Percentiles rank a stretch among this genome's conserved stretches.
Conservation (phyloP, 495 filamentous ascomycete species). For the Amphirosellinia nigrospora region DNA sequence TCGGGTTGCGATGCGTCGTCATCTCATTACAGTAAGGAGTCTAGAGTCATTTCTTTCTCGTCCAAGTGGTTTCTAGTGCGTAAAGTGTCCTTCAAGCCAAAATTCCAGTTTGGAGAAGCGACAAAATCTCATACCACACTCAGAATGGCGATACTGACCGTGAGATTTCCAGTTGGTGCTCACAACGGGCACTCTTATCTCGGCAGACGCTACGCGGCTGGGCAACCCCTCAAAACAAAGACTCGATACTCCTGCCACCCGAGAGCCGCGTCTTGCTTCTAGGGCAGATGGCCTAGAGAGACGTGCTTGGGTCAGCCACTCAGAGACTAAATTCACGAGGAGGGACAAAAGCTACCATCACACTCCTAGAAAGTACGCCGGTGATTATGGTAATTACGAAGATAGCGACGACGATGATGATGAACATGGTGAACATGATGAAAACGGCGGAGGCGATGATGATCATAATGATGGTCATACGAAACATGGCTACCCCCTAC, state of each 20-base stretch:
- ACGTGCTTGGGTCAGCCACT: not conserved
- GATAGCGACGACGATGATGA: not conserved
- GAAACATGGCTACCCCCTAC: not conserved
- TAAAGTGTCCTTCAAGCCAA: not conserved
- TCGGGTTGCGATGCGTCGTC: constrained; percentile 8
- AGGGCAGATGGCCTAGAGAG: not conserved
- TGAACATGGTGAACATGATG: not conserved
- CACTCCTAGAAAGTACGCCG: not conserved
- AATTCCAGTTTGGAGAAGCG: not conserved
- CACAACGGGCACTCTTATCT: not conserved
- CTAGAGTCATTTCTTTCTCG: not conserved
- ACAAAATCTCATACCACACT: not conserved
- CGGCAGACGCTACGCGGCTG: not conserved
- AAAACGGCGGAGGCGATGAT: too few relatives aligned
- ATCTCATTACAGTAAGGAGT: constrained; percentile 2
- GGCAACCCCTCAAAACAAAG: not conserved
- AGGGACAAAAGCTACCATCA: not conserved
- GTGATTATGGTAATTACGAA: not conserved
- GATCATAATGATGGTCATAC: not conserved
- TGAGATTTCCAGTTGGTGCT: constrained; percentile 1
- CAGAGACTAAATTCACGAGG: not conserved
- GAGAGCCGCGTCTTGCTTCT: not conserved
- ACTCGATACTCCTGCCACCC: not conserved
- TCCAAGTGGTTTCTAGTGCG: not conserved
- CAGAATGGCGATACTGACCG: not conserved